A percentile compares a stretch with the other conserved stretches of the same genome.
Conservation (phyloP, 1,284 basidiomycete genomes). For the Heterobasidion parviporum region DNA sequence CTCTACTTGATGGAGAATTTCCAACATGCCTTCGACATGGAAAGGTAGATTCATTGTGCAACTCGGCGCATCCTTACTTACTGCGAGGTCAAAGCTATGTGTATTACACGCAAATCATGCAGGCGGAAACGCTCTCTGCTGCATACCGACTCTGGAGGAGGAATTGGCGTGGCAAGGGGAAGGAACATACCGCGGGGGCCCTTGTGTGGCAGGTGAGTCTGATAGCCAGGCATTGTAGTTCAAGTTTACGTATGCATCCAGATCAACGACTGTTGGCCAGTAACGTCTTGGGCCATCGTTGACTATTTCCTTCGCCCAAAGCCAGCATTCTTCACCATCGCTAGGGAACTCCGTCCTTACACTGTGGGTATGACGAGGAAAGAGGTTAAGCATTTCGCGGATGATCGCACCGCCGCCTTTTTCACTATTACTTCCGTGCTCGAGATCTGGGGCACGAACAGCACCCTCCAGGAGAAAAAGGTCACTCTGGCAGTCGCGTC, state of each 20-base stretch:
- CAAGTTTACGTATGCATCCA: conserved; percentile 10
- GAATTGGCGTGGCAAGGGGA: conserved; percentile 50
- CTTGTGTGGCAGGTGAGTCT: conserved; percentile 40
- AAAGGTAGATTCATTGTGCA: conserved; percentile 38
- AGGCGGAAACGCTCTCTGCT: conserved; percentile 51
- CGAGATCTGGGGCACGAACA: conserved; percentile 83
- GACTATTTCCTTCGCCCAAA: conserved; percentile 63
- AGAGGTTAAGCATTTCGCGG: conserved; percentile 50
- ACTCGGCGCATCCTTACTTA: neutral
- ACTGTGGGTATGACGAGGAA: conserved; percentile 80
- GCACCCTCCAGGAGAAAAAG: conserved; percentile 48
- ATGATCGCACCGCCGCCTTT: conserved; percentile 53
- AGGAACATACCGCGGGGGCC: conserved; percentile 50
- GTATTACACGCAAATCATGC: conserved; percentile 62
- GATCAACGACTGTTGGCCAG: conserved; percentile 70
- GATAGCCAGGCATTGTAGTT: neutral
- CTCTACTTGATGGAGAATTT: conserved; percentile 88
- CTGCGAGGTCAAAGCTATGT: conserved; percentile 34
- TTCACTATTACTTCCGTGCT: conserved; percentile 61
- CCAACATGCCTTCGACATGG: conserved; percentile 82
- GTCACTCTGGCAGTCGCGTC: conserved; percentile 59
- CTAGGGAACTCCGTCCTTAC: conserved; percentile 44
- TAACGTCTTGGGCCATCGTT: conserved; percentile 60
- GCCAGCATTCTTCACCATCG: conserved; percentile 50
- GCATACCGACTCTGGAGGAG: conserved; percentile 57